Evolutionary conservation across 2,329 filamentous ascomycete species (phyloP).

Genomic region (Trichothecium sympodiale): DNA sequence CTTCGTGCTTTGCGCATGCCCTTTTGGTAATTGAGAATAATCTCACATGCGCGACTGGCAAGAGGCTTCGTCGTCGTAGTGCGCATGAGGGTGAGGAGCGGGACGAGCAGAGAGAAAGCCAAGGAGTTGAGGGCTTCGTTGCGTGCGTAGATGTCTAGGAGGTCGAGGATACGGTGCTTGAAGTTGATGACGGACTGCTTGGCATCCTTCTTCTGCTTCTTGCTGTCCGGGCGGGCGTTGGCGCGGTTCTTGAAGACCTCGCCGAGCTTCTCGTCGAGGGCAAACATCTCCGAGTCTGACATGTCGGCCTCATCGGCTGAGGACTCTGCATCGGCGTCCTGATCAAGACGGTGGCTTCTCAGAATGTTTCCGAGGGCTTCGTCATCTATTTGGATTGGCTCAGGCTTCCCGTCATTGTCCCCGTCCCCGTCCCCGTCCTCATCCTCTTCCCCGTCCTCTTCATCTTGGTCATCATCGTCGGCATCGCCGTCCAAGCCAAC

Average conservation of each 20-base stretch:
- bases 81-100: conserved; percentile 65
- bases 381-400: conserved; percentile 52
- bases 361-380: conserved; percentile 69
- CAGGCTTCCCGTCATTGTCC: conserved; percentile 29
- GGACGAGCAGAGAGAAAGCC: conserved; percentile 59
- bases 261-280: conserved; percentile 69
- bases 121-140: conserved; percentile 60
- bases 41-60: conserved; percentile 58
- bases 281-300: conserved; percentile 93
- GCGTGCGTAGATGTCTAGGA: conserved; percentile 76
- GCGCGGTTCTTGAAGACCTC: conserved; percentile 75
- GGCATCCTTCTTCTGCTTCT: conserved; percentile 77
- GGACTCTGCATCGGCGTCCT: conserved; percentile 42
- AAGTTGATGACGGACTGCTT: conserved; percentile 86
- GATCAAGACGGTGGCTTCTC: conserved; percentile 55
- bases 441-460: conserved; percentile 26
- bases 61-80: conserved; percentile 69
- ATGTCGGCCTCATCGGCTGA: conserved; percentile 67
- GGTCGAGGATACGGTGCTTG: conserved; percentile 85
- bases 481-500: conserved; percentile 30
- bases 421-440: conserved; percentile 35
- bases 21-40: conserved; percentile 63
- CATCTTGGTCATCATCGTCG: conserved; percentile 28
- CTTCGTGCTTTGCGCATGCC: conserved; percentile 45
- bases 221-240: conserved; percentile 52